phyloP scores from a whole-genome alignment of 2,329 filamentous ascomycete genomes.

The Fusarium falciforme region DNA sequence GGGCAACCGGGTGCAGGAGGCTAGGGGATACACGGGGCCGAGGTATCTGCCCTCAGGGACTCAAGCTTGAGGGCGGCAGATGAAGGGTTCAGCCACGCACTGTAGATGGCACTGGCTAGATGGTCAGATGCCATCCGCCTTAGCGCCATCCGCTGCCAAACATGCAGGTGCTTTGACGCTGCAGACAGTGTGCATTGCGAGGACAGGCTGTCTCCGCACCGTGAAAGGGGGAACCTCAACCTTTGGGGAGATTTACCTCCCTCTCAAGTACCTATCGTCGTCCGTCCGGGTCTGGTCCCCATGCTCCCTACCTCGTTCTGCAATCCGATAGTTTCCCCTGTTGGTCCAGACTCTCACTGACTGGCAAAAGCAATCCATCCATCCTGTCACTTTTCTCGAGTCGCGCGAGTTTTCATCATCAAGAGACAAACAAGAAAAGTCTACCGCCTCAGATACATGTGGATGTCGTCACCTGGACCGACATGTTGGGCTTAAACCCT shows the following conservation, averaged over 20 bases:
- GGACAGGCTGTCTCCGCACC: slow-evolving; percentile 3
- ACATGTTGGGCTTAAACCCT: not conserved
- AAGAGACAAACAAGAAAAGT: slow-evolving; percentile 17
- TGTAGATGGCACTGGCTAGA: not conserved
- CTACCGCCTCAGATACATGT: slow-evolving; percentile 14
- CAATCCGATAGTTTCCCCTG: slow-evolving; percentile 16
- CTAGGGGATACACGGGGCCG: slow-evolving; percentile 16
- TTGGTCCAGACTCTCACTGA: not conserved
- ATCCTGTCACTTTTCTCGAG: slow-evolving; percentile 6
- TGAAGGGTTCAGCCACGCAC: slow-evolving; percentile 4
- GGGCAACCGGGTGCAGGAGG: slow-evolving; percentile 38
- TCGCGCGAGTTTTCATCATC: not conserved
- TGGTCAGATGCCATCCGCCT: slow-evolving; percentile 4
- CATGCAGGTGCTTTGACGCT: not conserved
- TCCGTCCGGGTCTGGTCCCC: not conserved
- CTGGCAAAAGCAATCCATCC: slow-evolving; percentile 15
- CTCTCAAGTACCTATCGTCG: slow-evolving; percentile 2
- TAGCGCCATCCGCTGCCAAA: not conserved
- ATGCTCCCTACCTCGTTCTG: slow-evolving; percentile 8
- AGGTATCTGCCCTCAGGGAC: slow-evolving; percentile 13
- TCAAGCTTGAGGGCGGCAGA: slow-evolving; percentile 13
- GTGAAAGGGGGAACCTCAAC: slow-evolving; percentile 5
- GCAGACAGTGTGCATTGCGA: not conserved
- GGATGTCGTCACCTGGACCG: slow-evolving; percentile 28
- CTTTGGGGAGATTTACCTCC: slow-evolving; percentile 2